Evolutionary conservation across 2,329 filamentous ascomycete species (phyloP).

Genomic region (Epicoccum nigrum): DNA sequence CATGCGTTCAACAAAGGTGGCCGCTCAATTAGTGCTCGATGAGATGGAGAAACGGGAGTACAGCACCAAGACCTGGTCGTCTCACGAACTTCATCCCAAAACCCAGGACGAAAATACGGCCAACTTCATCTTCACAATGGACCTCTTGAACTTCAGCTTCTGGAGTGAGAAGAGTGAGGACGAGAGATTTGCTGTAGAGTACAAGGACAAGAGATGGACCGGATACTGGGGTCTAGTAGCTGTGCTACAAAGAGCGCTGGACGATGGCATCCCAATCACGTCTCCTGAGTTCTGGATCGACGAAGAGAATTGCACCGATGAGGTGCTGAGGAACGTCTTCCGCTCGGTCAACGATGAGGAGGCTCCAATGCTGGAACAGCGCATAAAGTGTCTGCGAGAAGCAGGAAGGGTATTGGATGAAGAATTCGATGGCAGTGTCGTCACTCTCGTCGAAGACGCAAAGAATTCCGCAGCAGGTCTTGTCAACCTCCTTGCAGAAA

Average conservation of each 20-base stretch:
- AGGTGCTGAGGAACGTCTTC: conserved; percentile 78
- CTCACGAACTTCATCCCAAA: conserved; percentile 89
- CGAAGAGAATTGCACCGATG: conserved; percentile 75
- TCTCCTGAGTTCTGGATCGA: conserved; percentile 85
- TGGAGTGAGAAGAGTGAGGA: conserved; percentile 78
- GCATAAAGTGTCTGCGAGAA: conserved; percentile 80
- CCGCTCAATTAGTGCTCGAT: conserved; percentile 77
- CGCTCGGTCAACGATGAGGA: conserved; percentile 83
- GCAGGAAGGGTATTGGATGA: conserved; percentile 80
- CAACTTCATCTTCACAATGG: conserved; percentile 96
- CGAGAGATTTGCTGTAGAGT: conserved; percentile 82
- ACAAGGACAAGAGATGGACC: conserved; percentile 81
- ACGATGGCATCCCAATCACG: conserved; percentile 90
- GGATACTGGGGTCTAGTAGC: conserved; percentile 96
- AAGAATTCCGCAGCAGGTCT: conserved; percentile 80
- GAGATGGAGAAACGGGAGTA: conserved; percentile 86
- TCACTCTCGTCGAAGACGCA: conserved; percentile 74
- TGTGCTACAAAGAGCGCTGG: conserved; percentile 80
- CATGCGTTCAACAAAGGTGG: conserved; percentile 79
- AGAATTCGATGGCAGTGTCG: conserved; percentile 77
- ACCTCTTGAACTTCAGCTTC: conserved; percentile 95
- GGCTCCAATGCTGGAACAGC: conserved; percentile 81
- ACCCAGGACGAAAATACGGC: conserved; percentile 78
- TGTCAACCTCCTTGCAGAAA: conserved; percentile 81
- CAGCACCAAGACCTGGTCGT: conserved; percentile 83